These are phyloP conservation scores for Tulasnella calospora DNA, from an alignment of 768 basidiomycete genomes.

Conservation along the genomic window DNA sequence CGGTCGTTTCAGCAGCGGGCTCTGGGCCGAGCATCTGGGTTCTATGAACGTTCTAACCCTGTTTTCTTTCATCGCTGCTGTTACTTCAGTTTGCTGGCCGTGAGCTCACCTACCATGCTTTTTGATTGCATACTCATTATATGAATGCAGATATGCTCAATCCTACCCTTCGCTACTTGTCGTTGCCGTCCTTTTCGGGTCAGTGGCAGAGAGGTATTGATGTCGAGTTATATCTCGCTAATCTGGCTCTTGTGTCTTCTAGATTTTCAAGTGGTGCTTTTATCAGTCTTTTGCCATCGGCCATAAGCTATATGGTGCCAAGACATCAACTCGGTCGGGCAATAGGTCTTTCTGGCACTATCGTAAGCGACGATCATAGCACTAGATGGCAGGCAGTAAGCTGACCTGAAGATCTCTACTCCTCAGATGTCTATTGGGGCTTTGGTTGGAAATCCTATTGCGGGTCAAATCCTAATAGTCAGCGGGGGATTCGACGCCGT, in stretches of 20 bases:
- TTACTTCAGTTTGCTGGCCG: conserved; percentile 68
- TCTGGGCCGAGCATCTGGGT: conserved; percentile 41
- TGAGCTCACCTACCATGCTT: conserved; percentile 36
- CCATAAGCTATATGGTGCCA: conserved; percentile 24
- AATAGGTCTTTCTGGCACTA: conserved; percentile 23
- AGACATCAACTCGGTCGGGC: conserved; percentile 20
- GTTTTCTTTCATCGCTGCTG: conserved; percentile 50
- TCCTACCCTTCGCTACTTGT: conserved; percentile 46
- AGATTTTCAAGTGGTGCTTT: conserved; percentile 62
- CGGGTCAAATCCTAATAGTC: conserved; percentile 23
- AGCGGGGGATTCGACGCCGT: conserved; percentile 21
- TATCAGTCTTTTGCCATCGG: conserved; percentile 27
- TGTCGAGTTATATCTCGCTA: background rate
- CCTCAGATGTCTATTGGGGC: conserved; percentile 25
- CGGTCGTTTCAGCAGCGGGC: conserved; percentile 34
- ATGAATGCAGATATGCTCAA: conserved; percentile 17
- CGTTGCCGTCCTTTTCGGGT: conserved; percentile 64
- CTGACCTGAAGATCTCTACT: background rate
- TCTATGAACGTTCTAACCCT: conserved; percentile 65
- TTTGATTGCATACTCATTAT: background rate
- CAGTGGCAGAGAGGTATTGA: conserved; percentile 27
- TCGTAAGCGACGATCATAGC: conserved; percentile 9
- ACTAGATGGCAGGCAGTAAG: background rate
- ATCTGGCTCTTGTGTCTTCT: background rate
- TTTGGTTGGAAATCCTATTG: conserved; percentile 27